Evolutionary conservation across 129 eudicot genomes (phyloP), one percentile per base, ranked within the genome.

Genomic region (Centaurea solstitialis): DNA sequence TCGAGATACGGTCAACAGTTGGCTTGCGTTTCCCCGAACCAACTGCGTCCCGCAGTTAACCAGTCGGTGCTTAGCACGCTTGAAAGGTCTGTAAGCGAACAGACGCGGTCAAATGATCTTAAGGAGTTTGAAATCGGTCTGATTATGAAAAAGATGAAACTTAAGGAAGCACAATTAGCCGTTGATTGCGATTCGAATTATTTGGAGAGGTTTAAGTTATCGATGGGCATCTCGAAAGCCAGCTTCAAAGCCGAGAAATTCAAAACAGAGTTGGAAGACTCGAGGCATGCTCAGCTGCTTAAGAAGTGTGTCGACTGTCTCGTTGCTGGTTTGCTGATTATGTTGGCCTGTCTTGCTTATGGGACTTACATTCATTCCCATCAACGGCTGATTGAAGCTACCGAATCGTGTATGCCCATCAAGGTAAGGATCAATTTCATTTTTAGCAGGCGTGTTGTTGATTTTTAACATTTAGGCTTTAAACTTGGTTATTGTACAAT

Each of bases 21-120:
- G 68, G 59, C 88, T 47, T 78, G 45, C 28, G 59, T 68, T 69
- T 43, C 85, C 82, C 57, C 91, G 50, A 83, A 84, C 76, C 59
- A 13, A 30, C 38, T 61, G 66, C 82, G 24, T 72, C 68, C 76
- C 22, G 66, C 33, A 9, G 75, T 62, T 66, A 74, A 37, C 21
- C 77, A 65, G 30, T 71, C 85, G 0, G 18, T 83, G 87, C 74
- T 89, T 77, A 83, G 75, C 79, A 87, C 96, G 21, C 41, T 90
- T 11, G 91, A 92, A 78, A 90, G 86, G 69, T 92, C 97, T 3
- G 86, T 94, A 15, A 68, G 53, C n/a, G 98, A 92, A 85, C 98
- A 95, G 82, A 78, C 91, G 5, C 93, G 99, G 66, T 91, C 98
- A 10, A 95, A 95, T 75, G 84, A 92, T 79, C 92, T 95, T 1